These are phyloP conservation scores for Aspergillus heteromorphus DNA, from an alignment of 495 filamentous ascomycete genomes.

Conservation along the genomic window DNA sequence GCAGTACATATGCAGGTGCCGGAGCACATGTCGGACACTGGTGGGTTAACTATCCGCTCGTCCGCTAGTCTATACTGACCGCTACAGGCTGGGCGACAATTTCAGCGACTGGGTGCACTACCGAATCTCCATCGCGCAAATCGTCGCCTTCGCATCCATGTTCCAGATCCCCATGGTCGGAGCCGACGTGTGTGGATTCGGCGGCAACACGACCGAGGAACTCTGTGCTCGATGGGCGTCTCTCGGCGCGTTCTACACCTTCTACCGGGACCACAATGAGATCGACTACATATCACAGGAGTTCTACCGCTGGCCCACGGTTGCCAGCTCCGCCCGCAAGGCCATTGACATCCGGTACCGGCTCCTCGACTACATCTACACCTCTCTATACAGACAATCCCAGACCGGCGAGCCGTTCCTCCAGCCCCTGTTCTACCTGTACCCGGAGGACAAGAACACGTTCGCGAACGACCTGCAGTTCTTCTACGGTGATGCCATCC, in stretches of 20 bases:
- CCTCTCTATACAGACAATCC: conserved; percentile 59
- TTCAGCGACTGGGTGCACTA: conserved; percentile 68
- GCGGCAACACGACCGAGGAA: conserved; percentile 63
- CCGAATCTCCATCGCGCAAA: conserved; percentile 58
- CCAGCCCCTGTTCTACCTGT: conserved; percentile 65
- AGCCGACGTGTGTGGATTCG: conserved; percentile 77
- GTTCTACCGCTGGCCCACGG: conserved; percentile 67
- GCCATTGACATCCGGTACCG: conserved; percentile 72
- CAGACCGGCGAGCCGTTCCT: conserved; percentile 64
- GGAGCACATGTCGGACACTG: conserved; percentile 77
- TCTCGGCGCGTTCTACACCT: conserved; percentile 75
- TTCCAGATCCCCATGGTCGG: conserved; percentile 88
- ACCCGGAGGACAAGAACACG: conserved; percentile 60
- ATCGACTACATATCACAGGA: conserved; percentile 56
- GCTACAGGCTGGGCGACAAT: conserved; percentile 68
- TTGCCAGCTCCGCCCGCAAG: conserved; percentile 60
- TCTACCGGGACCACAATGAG: conserved; percentile 77
- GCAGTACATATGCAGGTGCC: conserved; percentile 77
- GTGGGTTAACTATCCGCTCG: conserved; percentile 25
- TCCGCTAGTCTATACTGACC: background rate
- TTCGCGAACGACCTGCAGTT: conserved; percentile 61
- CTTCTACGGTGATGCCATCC: conserved; percentile 65
- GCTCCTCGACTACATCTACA: conserved; percentile 80
- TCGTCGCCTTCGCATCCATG: conserved; percentile 70
- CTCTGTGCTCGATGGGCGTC: conserved; percentile 81